phyloP scores from a whole-genome alignment of 2,329 filamentous ascomycete species.

The Arthrobotrys megalospora region DNA sequence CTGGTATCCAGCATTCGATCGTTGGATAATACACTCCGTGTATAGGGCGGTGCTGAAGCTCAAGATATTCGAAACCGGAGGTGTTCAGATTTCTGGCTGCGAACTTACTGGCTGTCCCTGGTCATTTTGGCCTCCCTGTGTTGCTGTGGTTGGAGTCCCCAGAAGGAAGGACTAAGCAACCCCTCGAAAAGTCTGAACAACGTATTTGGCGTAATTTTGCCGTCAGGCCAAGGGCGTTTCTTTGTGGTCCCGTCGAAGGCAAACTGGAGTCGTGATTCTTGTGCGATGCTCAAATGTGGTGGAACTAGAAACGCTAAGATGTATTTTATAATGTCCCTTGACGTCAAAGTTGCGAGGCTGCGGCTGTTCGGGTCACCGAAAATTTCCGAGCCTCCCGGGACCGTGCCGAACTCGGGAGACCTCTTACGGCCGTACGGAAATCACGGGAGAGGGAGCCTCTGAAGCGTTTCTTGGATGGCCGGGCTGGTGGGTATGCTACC shows the following conservation, averaged over 20 bases:
- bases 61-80: constrained; percentile 42
- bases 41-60: constrained; percentile 7
- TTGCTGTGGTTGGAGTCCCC: constrained; percentile 46
- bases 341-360: constrained; percentile 12
- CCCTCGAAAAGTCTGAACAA: constrained; percentile 48
- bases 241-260: constrained; percentile 20
- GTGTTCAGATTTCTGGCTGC: constrained; percentile 45
- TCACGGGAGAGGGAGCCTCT: constrained; percentile 21
- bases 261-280: constrained; percentile 5
- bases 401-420: constrained; percentile 57
- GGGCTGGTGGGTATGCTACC: constrained; percentile 31
- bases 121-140: constrained; percentile 44
- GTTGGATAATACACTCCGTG: background rate
- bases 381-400: constrained; percentile 51
- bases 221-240: constrained; percentile 29
- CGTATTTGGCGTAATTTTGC: constrained; percentile 36
- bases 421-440: constrained; percentile 39
- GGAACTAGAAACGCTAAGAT: constrained; percentile 2
- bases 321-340: constrained; percentile 25
- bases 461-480: constrained; percentile 2
- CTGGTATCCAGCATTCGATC: constrained; percentile 14
- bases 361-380: constrained; percentile 56
- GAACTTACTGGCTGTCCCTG: constrained; percentile 55
- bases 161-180: constrained; percentile 59
- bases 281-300: constrained; percentile 25